Base-by-base conservation (phyloP, 495 filamentous ascomycete genomes). In the Penicillium paradoxum region DNA sequence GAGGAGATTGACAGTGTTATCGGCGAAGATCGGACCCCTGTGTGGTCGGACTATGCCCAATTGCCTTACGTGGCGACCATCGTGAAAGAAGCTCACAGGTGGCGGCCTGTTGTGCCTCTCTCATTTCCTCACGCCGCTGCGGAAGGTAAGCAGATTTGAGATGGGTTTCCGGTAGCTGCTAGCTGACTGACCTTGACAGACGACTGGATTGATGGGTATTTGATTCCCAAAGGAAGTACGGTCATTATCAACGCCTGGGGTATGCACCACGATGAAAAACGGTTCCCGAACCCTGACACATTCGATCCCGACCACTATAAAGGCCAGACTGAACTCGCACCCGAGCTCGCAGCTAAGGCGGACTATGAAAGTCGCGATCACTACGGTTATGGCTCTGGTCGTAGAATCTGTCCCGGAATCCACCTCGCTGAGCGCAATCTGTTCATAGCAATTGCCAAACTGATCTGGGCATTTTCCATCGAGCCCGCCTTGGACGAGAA, bases 331-430 rank as follows among this genome's bases (percentile, higher is more conserved):
- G 17, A 14, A 6, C 34, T 37, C 13, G 34, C 34, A 5, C 34
- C 19, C n/a, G 38, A 34, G 1, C 36, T 49, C 1, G 14, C 57
- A 8, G 14, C 37, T 6, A 18, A 29, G 10, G 44, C 44, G 6
- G 34, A 37, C 34, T 46, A 25, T 11, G 44, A 46, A 19, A 11
- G 17, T 7, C 73, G 71, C 6, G 63, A 69, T 19, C 64, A 63
- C 41, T 70, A 74, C 17, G 49, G 55, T 29, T 70, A 62, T 38
- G 67, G 67, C 0, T 36, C 38, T 11, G 82, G 83, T 19, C 72
- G 82, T 2, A 70, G 83, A 5, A 74, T 83, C 19, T 85, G 83
- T 55, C 74, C 75, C 13, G 82, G 82, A 0, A 79, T 81, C 43
- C 76, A 78, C 3, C 62, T 84, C 0, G 83, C 83, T 0, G 80